Evolutionary conservation across 441 rosid genomes (phyloP).

Genomic region (Viola pubescens): DNA sequence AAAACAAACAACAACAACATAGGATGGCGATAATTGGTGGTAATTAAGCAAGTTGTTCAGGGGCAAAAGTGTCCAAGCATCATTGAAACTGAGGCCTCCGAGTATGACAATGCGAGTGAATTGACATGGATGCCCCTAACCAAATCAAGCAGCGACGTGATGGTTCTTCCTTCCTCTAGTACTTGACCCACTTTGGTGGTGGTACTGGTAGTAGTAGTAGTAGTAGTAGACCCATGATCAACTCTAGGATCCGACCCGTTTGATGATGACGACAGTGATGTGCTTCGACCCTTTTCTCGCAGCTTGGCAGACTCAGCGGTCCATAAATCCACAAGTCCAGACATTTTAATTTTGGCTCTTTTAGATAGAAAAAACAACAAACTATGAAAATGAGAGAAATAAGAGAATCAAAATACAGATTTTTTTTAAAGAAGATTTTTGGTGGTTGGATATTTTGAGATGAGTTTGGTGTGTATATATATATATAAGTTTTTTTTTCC

Average conservation of each 20-base stretch:
- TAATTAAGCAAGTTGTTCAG: not conserved
- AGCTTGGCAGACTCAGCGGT: constrained; percentile 30
- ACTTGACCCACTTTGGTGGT: constrained; percentile 18
- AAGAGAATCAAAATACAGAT: not conserved
- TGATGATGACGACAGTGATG: constrained; percentile 2
- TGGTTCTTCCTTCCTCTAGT: constrained; percentile 11
- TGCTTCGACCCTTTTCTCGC: constrained; percentile 32
- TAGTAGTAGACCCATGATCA: not conserved
- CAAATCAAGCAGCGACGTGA: constrained; percentile 14
- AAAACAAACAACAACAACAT: not conserved
- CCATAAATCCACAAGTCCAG: constrained; percentile 51
- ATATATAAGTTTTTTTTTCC: no score
- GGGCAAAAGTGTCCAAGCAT: constrained; percentile 31
- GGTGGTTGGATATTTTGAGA: not conserved
- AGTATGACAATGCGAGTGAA: constrained; percentile 3
- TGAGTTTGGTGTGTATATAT: not conserved
- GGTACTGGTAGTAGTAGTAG: not conserved
- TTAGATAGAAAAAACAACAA: not conserved
- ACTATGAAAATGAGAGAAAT: not conserved
- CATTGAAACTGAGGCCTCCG: constrained; percentile 46
- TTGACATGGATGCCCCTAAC: constrained; percentile 8
- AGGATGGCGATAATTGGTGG: not conserved
- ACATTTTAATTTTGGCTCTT: constrained; percentile 21
- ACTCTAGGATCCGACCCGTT: constrained; percentile 2
- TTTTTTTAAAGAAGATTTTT: not conserved